Evolutionary conservation across 2,329 filamentous ascomycete species (phyloP), one percentile per base, ranked within the genome.

Genomic region (Colletotrichum kahawae): DNA sequence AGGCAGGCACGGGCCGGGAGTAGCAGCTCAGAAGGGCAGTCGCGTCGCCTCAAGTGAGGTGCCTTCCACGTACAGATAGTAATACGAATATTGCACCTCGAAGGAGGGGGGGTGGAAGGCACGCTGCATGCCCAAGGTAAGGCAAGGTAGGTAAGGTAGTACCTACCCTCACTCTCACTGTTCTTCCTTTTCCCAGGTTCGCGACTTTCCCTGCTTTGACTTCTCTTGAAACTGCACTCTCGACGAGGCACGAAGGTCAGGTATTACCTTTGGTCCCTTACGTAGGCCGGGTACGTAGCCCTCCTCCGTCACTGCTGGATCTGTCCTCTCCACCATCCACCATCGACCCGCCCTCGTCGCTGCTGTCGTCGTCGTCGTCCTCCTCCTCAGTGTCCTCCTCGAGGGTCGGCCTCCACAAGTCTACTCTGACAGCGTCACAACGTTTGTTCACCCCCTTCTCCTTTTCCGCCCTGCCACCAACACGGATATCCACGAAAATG

Each of bases 1-100:
- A 75, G 64, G 69, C 14, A 75, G 72, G 69, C 69, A 62, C 63
- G 56, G 57, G 63, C 56, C 57, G 43, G 63, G 31, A 62, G 31
- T 27, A 51, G 56, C 51, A 67, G 51, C 56, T 60, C 51, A 43
- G 38, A 34, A 24, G 33, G 12, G 68, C 60, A 64, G 54, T 29
- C 13, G 33, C 16, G 59, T 21, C 18, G 59, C 33, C 18, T 4
- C 59, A 51, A 51, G 43, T 51, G 43, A 51, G n/a, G 43, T 51
- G 43, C 43, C 43, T 51, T 51, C 43, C 43, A 21, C n/a, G n/a
- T 51, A 51, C 43, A 51, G 43, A 27, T 8, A 24, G 24, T 24
- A 7, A 51, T 51, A 51, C 43, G 43, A 21, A 51, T 51, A 51
- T 21, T 51, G 43, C 43, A 51, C 43, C 43, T 51, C 12, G n/a